Conservation (phyloP, 1,139 yeast species). For the Yamadazyma sp. region DNA sequence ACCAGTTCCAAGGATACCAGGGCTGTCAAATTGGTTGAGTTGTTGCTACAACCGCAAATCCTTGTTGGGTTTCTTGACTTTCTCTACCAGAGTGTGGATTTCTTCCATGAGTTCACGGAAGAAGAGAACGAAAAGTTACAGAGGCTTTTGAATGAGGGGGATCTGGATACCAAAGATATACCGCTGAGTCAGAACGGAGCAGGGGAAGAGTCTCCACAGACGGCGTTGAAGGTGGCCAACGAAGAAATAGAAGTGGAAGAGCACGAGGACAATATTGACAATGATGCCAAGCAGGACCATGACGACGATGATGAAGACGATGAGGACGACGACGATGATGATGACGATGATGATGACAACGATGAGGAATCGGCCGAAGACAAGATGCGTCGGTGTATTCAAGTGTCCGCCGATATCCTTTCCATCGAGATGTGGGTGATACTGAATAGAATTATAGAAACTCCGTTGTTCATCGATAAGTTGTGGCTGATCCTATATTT, state of each 20-base stretch:
- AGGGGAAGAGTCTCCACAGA: too few relatives aligned
- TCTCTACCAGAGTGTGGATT: slow-evolving; percentile 38
- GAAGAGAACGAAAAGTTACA: slow-evolving; percentile 25
- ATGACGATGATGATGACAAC: slow-evolving; percentile 15
- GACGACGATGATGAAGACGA: slow-evolving; percentile 1
- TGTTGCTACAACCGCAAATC: slow-evolving; percentile 47
- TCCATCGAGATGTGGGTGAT: slow-evolving; percentile 47
- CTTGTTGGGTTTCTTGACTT: slow-evolving; percentile 41
- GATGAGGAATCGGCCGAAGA: slow-evolving; percentile 35
- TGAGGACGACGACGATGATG: slow-evolving; percentile 12
- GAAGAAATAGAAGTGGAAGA: slow-evolving; percentile 3
- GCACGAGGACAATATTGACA: slow-evolving; percentile 1
- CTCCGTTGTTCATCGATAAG: slow-evolving; percentile 41
- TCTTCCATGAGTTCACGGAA: slow-evolving; percentile 30
- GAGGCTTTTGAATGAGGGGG: slow-evolving; percentile 16
- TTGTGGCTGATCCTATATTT: slow-evolving; percentile 43
- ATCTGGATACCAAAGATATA: slow-evolving; percentile 1
- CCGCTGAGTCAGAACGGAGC: too few relatives aligned
- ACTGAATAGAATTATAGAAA: slow-evolving; percentile 45
- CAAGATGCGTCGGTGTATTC: slow-evolving; percentile 40
- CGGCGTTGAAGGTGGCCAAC: not conserved
- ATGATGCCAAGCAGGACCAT: not conserved
- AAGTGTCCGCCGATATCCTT: slow-evolving; percentile 43
- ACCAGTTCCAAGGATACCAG: slow-evolving; percentile 34
- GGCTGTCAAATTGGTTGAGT: slow-evolving; percentile 42